Evolutionary conservation across 78 protist species (phyloP).

Genomic region (Capsaspora owczarzaki): DNA sequence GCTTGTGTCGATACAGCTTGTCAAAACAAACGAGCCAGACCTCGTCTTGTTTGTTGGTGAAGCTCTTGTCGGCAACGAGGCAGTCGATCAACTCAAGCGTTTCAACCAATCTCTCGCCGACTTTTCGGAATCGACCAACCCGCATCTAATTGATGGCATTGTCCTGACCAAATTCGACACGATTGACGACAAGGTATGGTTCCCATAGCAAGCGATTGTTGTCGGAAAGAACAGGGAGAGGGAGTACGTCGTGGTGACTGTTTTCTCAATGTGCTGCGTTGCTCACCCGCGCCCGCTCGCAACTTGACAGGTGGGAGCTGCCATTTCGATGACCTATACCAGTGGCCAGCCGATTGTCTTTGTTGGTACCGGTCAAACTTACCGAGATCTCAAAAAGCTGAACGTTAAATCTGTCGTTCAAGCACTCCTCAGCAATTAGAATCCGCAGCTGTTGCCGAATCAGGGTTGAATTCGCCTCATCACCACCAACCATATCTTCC

Average conservation of each 20-base stretch:
- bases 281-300: no score
- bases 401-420: slow-evolving; percentile 68
- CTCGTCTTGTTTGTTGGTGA: slow-evolving; percentile 99
- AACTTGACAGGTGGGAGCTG: slow-evolving; percentile 98
- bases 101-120: slow-evolving; percentile 67
- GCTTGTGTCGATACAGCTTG: no score
- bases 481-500: no score
- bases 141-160: slow-evolving; percentile 94
- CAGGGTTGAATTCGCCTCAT: no score
- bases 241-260: no score
- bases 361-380: slow-evolving; percentile 96
- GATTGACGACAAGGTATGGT: slow-evolving; percentile 96
- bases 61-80: slow-evolving; percentile 99
- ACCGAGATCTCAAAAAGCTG: slow-evolving; percentile 74
- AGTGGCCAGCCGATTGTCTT: slow-evolving; percentile 95
- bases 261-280: no score
- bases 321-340: slow-evolving; percentile 93
- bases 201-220: neutral
- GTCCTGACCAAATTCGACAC: slow-evolving; percentile 98
- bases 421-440: slow-evolving; percentile 33
- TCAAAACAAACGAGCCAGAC: slow-evolving; percentile 78
- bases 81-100: slow-evolving; percentile 90
- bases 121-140: slow-evolving; percentile 4
- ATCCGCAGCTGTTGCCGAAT: no score
- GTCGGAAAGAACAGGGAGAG: neutral